phyloP scores from a whole-genome alignment of 106 monocot genomes.

The Ottelia alismoides region DNA sequence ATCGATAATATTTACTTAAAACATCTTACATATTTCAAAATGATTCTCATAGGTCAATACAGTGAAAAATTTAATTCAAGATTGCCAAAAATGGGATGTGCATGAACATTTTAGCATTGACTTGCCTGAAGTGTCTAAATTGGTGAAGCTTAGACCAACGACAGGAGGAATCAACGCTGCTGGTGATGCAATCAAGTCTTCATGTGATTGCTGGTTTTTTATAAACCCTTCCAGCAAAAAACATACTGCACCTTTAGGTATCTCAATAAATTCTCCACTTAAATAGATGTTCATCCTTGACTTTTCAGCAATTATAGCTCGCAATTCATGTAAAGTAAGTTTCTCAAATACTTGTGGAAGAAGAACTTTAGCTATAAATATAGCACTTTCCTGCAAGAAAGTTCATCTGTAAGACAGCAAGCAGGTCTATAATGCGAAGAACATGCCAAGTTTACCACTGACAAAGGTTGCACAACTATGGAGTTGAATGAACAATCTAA shows the following conservation, averaged over 20 bases:
- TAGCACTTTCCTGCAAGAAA: constrained; percentile 73
- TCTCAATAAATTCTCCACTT: constrained; percentile 73
- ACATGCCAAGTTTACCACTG: too few species aligned
- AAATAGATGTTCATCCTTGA: constrained; percentile 68
- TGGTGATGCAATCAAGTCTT: constrained; percentile 62
- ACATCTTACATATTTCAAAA: too few species aligned
- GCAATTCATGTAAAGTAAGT: constrained; percentile 68
- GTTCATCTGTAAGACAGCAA: too few species aligned
- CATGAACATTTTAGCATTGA: too few species aligned
- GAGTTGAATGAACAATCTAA: too few species aligned
- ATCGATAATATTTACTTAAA: too few species aligned
- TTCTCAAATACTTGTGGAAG: constrained; percentile 78
- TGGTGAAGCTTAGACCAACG: constrained; percentile 22
- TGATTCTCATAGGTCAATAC: too few species aligned
- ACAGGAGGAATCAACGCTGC: constrained; percentile 49
- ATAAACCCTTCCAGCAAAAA: constrained; percentile 86
- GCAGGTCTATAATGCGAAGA: too few species aligned
- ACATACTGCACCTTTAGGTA: constrained; percentile 34
- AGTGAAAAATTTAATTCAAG: too few species aligned
- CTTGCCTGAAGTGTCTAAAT: constrained; percentile 50
- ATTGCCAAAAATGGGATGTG: too few species aligned
- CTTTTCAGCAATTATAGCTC: constrained; percentile 59
- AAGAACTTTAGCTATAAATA: constrained; percentile 58
- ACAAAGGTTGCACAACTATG: too few species aligned
- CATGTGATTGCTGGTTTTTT: constrained; percentile 28